Conservation (phyloP, 1,284 basidiomycete genomes). For the Ustanciosporium gigantosporum region DNA sequence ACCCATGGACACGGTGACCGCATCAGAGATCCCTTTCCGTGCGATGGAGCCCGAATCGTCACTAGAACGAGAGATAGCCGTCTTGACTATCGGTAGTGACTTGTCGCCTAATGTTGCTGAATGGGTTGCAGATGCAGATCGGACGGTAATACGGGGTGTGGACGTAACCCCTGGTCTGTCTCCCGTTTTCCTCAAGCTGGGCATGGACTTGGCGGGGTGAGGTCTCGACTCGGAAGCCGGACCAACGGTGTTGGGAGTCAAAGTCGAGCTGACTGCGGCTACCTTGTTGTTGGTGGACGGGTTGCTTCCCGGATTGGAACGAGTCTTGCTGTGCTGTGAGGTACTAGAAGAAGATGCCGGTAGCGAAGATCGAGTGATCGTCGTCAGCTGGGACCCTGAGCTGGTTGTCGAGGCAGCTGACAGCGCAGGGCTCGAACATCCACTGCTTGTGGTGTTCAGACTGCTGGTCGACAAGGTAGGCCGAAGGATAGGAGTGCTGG, state of each 20-base stretch:
- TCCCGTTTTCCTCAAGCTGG: constrained; percentile 18
- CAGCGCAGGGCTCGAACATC: constrained; percentile 27
- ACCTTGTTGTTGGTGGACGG: too few species aligned
- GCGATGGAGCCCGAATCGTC: too few species aligned
- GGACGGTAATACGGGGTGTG: constrained; percentile 29
- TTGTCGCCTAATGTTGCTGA: too few species aligned
- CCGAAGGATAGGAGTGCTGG: constrained; percentile 6
- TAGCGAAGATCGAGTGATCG: constrained; percentile 12
- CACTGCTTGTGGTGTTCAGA: constrained; percentile 17
- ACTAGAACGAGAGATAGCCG: too few species aligned
- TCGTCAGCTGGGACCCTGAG: constrained; percentile 14
- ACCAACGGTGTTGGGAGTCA: too few species aligned
- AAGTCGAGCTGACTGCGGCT: too few species aligned
- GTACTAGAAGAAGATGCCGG: constrained; percentile 1
- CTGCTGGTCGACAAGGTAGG: constrained; percentile 23
- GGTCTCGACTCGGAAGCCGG: too few species aligned
- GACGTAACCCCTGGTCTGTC: constrained; percentile 13
- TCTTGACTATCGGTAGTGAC: too few species aligned
- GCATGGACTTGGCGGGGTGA: constrained; percentile 28
- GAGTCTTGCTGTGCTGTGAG: background rate
- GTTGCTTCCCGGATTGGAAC: background rate
- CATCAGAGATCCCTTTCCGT: too few species aligned
- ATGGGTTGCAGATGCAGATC: constrained; percentile 8
- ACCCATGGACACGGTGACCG: constrained; percentile 14
- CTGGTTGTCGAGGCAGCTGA: constrained; percentile 18